phyloP scores from a whole-genome alignment of 805 yeast genomes.

The Citeromyces matritensis region DNA sequence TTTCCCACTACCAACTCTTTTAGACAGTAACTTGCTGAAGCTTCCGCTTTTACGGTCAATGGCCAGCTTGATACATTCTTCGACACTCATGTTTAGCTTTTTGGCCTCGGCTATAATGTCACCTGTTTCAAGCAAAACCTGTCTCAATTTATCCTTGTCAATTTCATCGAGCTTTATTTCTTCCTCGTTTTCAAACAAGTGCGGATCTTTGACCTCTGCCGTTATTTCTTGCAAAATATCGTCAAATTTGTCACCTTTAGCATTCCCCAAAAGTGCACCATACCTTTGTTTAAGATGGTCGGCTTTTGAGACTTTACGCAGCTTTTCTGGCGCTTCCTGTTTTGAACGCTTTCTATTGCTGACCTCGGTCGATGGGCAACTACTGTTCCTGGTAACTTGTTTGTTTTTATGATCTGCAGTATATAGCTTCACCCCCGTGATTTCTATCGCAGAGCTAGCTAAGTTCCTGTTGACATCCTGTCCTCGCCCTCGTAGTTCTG shows the following conservation, averaged over 20 bases:
- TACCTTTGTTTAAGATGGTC: constrained; percentile 4
- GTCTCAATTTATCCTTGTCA: constrained; percentile 2
- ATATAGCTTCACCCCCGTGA: constrained; percentile 6
- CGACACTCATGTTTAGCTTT: constrained; percentile 4
- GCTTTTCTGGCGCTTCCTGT: background rate
- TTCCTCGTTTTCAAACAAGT: constrained; percentile 22
- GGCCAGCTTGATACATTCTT: constrained; percentile 4
- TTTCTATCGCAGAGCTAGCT: constrained; percentile 18
- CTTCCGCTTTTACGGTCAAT: too few species aligned
- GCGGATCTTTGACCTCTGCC: constrained; percentile 16
- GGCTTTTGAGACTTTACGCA: constrained; percentile 1
- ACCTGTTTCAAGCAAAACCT: constrained; percentile 2
- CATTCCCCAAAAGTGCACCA: too few species aligned
- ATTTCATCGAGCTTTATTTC: constrained; percentile 2
- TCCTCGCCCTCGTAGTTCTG: constrained; percentile 16
- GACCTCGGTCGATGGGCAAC: background rate
- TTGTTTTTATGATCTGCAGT: constrained; percentile 1
- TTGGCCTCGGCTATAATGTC: constrained; percentile 4
- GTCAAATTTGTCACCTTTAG: constrained; percentile 4
- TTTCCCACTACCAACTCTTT: too few species aligned
- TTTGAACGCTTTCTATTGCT: background rate
- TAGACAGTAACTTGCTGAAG: background rate
- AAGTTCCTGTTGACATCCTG: constrained; percentile 26
- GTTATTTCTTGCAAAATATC: constrained; percentile 17
- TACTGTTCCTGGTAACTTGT: constrained; percentile 1